Percentiles rank a stretch among this genome's conserved stretches.
Evolutionary conservation across 305 asterid genomes (phyloP).

Genomic region (Fraxinus velutina): DNA sequence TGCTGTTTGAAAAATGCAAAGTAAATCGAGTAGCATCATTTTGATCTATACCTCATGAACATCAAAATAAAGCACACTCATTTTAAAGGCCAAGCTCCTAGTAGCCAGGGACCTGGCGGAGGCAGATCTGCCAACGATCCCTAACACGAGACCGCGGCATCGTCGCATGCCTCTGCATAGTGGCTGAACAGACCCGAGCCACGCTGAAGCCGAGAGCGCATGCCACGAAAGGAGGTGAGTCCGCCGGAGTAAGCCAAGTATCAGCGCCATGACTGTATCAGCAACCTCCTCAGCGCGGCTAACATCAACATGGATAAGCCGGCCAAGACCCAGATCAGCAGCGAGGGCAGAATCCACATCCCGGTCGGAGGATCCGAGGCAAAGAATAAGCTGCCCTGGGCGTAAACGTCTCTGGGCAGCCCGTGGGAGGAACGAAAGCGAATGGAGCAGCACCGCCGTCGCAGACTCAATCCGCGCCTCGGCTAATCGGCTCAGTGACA

Average conservation of each 20-base stretch:
- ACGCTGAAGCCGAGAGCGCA: conserved; percentile 88
- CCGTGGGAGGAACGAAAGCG: conserved; percentile 95
- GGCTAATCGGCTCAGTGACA: conserved; percentile 82
- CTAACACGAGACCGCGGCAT: conserved; percentile 92
- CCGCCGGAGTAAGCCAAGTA: conserved; percentile 82
- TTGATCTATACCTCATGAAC: conserved; percentile 51
- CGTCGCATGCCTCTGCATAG: conserved; percentile 98
- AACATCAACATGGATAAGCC: conserved; percentile 86
- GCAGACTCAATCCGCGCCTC: conserved; percentile 95
- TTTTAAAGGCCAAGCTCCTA: conserved; percentile 92
- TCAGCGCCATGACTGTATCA: conserved; percentile 93
- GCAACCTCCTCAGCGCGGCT: conserved; percentile 97
- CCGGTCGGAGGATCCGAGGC: conserved; percentile 95
- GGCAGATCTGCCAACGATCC: conserved; percentile 93
- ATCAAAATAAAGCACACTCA: conserved; percentile 93
- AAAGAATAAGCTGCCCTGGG: conserved; percentile 89
- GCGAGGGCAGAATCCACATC: conserved; percentile 86
- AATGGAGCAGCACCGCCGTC: conserved; percentile 81
- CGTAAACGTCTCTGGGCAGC: conserved; percentile 99
- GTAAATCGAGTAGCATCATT: conserved; percentile 13
- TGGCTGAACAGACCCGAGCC: conserved; percentile 99
- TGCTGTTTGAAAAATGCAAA: neutral
- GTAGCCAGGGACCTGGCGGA: conserved; percentile 82
- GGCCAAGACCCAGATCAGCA: conserved; percentile 69
- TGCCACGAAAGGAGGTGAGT: conserved; percentile 92